Evolutionary conservation across 2,329 filamentous ascomycete species (phyloP), one percentile per base, ranked within the genome.

Genomic region (Mycocentrospora acerina): DNA sequence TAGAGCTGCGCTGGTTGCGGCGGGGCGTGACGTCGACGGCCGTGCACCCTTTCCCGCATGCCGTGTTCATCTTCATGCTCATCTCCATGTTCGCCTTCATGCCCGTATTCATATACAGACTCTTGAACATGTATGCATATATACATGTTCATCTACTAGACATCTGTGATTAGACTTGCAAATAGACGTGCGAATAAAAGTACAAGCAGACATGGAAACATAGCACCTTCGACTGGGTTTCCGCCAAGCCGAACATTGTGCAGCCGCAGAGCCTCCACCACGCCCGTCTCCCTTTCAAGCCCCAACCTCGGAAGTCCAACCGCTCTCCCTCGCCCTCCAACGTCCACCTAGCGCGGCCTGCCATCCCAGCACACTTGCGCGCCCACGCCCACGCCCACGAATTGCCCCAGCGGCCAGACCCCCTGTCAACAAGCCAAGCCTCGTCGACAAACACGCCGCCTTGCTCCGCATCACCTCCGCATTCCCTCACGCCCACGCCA

Each of bases 21-120:
- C 43, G 42, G 41, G 40, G 45, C 35, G 29, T 55, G 48, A 54
- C 53, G 53, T 55, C 46, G 44, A 46, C 37, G 29, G 9, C 17
- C 27, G 9, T 19, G 24, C 24, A 13, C 19, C 19, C 9, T 22
- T 9, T 9, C 7, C n/a, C n/a, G n/a, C n/a, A n/a, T n/a, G n/a
- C n/a, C n/a, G n/a, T n/a, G n/a, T n/a, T n/a, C n/a, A n/a, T n/a
- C n/a, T n/a, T n/a, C n/a, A n/a, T n/a, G n/a, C n/a, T n/a, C n/a
- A n/a, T n/a, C n/a, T n/a, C n/a, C n/a, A n/a, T n/a, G n/a, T n/a
- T n/a, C n/a, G n/a, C n/a, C n/a, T n/a, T n/a, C n/a, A n/a, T n/a
- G n/a, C n/a, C n/a, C n/a, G n/a, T n/a, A n/a, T n/a, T n/a, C n/a
- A n/a, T n/a, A n/a, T n/a, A n/a, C n/a, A n/a, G n/a, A n/a, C n/a